phyloP scores from a whole-genome alignment of 1,284 basidiomycete species.

The Leccinum solheimii region DNA sequence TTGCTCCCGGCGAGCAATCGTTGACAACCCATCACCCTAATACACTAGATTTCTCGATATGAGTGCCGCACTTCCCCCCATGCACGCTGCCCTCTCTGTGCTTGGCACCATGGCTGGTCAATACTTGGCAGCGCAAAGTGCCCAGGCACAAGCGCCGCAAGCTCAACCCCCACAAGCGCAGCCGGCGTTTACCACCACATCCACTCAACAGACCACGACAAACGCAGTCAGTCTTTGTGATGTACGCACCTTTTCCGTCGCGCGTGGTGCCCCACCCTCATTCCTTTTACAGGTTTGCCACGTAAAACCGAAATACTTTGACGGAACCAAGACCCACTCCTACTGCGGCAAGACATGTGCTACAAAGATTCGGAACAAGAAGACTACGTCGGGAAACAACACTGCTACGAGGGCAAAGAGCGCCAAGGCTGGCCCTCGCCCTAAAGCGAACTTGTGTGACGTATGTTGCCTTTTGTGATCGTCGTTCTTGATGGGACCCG shows the following conservation, averaged over 20 bases:
- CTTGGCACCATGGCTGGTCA: conserved; percentile 50
- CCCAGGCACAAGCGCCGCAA: conserved; percentile 32
- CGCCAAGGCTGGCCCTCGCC: conserved; percentile 22
- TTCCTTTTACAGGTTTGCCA: conserved; percentile 42
- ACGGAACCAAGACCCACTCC: conserved; percentile 39
- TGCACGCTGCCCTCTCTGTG: conserved; percentile 54
- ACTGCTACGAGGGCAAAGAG: conserved; percentile 26
- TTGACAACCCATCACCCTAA: conserved; percentile 11
- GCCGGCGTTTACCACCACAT: conserved; percentile 23
- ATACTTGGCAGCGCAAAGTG: conserved; percentile 44
- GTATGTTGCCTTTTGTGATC: conserved; percentile 22
- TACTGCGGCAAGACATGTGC: conserved; percentile 41
- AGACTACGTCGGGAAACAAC: conserved; percentile 15
- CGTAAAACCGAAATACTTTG: conserved; percentile 49
- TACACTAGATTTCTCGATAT: conserved; percentile 31
- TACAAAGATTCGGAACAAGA: conserved; percentile 31
- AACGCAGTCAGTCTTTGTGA: conserved; percentile 31
- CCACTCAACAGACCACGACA: conserved; percentile 29
- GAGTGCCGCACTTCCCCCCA: conserved; percentile 39
- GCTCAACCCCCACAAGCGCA: conserved; percentile 27
- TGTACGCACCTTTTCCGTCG: conserved; percentile 20
- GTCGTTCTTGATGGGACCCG: background rate
- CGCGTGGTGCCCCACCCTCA: conserved; percentile 9
- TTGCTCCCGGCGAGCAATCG: conserved; percentile 34
- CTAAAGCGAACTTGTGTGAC: conserved; percentile 33